These are phyloP conservation scores for Lentinula boryana DNA, from an alignment of 768 basidiomycete genomes.

Conservation along the genomic window DNA sequence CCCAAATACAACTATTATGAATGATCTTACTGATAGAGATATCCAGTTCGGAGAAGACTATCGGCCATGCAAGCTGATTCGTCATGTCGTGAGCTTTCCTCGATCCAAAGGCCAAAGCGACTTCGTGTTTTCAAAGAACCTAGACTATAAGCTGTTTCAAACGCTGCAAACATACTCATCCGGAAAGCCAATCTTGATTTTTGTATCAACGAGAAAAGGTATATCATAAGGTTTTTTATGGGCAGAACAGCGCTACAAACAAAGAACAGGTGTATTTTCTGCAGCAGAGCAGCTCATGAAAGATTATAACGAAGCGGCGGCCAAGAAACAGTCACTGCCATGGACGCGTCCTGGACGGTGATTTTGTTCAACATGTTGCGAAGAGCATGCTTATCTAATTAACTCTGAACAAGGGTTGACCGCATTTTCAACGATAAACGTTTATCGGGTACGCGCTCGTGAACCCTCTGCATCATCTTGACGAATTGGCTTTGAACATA, in stretches of 20 bases:
- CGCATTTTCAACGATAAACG: conserved; percentile 62
- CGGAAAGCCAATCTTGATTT: conserved; percentile 84
- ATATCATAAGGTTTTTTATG: not conserved
- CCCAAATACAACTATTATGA: not conserved
- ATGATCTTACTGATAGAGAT: not conserved
- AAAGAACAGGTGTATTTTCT: conserved; percentile 42
- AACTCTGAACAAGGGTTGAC: conserved; percentile 36
- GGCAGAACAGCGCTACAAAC: too few species aligned
- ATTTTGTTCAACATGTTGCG: conserved; percentile 26
- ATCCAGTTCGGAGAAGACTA: conserved; percentile 88
- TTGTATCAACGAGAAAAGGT: conserved; percentile 88
- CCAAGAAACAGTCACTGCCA: conserved; percentile 46
- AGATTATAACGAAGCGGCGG: conserved; percentile 56
- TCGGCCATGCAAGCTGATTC: conserved; percentile 75
- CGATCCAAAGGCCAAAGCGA: conserved; percentile 65
- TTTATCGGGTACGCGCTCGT: conserved; percentile 43
- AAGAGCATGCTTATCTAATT: not conserved
- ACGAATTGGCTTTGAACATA: not conserved
- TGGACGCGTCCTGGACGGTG: conserved; percentile 55
- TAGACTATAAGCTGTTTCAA: conserved; percentile 70
- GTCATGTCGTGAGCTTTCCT: conserved; percentile 67
- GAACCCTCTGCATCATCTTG: not conserved
- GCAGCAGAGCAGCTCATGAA: conserved; percentile 78
- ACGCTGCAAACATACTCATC: conserved; percentile 67
- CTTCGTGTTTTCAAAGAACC: conserved; percentile 62